Percentiles rank a stretch among this genome's conserved stretches.
Conservation (phyloP, 1,284 basidiomycete species). For the Tylopilus sp. region DNA sequence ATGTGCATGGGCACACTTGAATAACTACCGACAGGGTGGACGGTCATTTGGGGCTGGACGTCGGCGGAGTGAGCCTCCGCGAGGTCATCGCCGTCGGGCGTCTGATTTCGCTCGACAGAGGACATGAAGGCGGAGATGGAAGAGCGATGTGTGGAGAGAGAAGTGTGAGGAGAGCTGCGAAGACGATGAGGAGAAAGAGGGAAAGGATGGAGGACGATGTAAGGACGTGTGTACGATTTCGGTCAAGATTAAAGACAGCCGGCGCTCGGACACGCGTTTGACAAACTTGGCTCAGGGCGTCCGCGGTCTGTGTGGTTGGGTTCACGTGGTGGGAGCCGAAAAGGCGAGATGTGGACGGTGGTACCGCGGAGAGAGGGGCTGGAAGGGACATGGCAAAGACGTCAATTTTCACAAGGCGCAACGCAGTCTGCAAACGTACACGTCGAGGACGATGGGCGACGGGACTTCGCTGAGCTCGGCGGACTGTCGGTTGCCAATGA, state of each 20-base stretch:
- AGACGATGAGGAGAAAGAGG: conserved; percentile 10
- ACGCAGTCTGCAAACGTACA: conserved; percentile 24
- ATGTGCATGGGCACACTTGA: conserved; percentile 59
- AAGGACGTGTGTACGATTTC: conserved; percentile 31
- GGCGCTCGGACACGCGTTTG: conserved; percentile 36
- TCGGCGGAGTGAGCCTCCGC: conserved; percentile 37
- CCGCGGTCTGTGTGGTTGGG: conserved; percentile 26
- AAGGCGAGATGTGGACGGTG: conserved; percentile 22
- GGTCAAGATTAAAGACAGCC: conserved; percentile 31
- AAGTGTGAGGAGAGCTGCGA: background rate
- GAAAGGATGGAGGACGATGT: conserved; percentile 21
- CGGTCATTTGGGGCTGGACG: conserved; percentile 48
- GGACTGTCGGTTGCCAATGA: conserved; percentile 31
- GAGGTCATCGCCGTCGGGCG: conserved; percentile 36
- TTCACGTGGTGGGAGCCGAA: conserved; percentile 37
- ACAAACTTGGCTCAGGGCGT: conserved; percentile 37
- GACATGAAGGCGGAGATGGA: conserved; percentile 27
- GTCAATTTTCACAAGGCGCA: conserved; percentile 24
- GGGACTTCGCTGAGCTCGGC: conserved; percentile 36
- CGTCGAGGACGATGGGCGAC: conserved; percentile 16
- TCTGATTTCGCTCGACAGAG: conserved; percentile 37
- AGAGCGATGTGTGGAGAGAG: conserved; percentile 7
- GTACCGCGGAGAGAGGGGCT: conserved; percentile 17
- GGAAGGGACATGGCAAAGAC: conserved; percentile 23
- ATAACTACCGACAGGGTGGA: conserved; percentile 49